Base-by-base conservation (phyloP, 2,329 filamentous ascomycete species). In the Aspergillus phoenicis region DNA sequence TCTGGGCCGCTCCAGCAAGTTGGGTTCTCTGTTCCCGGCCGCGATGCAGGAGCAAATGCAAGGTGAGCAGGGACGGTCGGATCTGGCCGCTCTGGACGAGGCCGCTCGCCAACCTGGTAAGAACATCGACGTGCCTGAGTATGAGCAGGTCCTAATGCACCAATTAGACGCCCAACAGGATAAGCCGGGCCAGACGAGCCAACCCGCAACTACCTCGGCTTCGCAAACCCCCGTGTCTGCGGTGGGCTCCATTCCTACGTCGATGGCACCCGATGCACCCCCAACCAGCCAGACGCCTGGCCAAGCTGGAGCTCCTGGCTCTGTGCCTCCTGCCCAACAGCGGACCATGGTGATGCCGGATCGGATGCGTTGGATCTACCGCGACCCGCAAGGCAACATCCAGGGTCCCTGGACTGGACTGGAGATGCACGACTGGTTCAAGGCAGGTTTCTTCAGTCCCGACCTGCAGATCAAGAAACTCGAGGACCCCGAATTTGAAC, bases 391-490 rank as follows among this genome's bases (percentile, higher is more conserved):
- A 73, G 93, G 93, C 22, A 90, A 91, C 64, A 89, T 92, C 5
- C 95, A 99, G 73, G 95, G 95, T 0, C 95, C 95, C 0, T 99
- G 95, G 79, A 97, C 93, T 41, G 95, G 95, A 1, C 81, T 99
- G 53, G 95, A 99, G 77, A 99, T 99, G 95, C 96, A 99, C 68
- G 96, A 99, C 70, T 99, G 95, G 95, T 99, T 98, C 80, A 98
- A 98, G 76, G 94, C 93, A 39, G 93, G 94, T 49, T 99, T 98
- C 80, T 99, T 99, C 78, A 96, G 92, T 0, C 89, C 94, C 0
- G 94, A 99, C 69, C 83, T 99, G 20, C 87, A 96, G 47, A 95
- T 99, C 33, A 97, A 96, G 81, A 97, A 97, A 75, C 83, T 94
- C 5, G 95, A 99, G 74, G 95, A 99, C 71, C 82, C 84, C 0